Percentiles rank a stretch among this genome's conserved stretches.
Conservation (phyloP, 305 asterid genomes). For the Fraxinus ornus region DNA sequence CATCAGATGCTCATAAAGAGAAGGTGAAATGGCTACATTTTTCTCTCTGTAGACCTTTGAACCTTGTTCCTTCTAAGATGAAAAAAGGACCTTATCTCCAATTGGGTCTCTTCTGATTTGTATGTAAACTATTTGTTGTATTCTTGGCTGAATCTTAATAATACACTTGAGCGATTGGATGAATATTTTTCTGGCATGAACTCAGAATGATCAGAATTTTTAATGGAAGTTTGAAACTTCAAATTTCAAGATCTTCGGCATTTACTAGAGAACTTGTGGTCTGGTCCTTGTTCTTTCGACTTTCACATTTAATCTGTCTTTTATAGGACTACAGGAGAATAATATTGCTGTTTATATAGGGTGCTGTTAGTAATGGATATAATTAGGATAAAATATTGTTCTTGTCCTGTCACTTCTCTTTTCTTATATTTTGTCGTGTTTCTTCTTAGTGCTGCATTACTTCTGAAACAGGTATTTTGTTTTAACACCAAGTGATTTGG, state of each 20-base stretch:
- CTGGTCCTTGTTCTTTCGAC: neutral
- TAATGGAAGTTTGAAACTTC: neutral
- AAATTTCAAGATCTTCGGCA: neutral
- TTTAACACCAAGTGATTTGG: slow-evolving; percentile 78
- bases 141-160: neutral
- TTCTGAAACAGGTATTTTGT: slow-evolving; percentile 80
- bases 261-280: neutral
- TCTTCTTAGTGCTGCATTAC: slow-evolving; percentile 24
- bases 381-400: neutral
- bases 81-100: neutral
- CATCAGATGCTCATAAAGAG: neutral
- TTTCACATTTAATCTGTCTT: slow-evolving; percentile 5
- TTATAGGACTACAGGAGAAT: neutral
- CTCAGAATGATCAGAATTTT: neutral
- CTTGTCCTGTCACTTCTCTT: neutral
- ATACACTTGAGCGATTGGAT: neutral
- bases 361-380: slow-evolving; percentile 9
- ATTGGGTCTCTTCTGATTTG: neutral
- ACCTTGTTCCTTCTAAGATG: neutral
- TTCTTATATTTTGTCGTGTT: neutral
- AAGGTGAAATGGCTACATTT: slow-evolving; percentile 2
- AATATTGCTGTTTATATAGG: neutral
- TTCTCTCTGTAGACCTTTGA: slow-evolving; percentile 8
- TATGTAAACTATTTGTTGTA: neutral
- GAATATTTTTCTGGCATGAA: neutral